Conservation (phyloP, 345 rosid genomes). For the Gossypium longicalyx region DNA sequence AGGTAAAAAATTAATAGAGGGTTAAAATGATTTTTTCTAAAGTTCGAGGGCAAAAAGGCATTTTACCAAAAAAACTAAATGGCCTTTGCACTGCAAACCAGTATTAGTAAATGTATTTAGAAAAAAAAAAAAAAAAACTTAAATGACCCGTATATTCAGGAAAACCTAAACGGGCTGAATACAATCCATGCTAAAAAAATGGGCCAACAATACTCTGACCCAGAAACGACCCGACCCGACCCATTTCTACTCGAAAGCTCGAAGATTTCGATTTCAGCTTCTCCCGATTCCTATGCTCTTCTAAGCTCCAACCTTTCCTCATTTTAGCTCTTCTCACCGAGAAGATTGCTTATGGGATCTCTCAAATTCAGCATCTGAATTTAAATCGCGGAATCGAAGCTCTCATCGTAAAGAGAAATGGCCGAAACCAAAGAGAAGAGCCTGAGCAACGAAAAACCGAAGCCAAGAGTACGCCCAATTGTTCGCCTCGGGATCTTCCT, state of each 20-base stretch:
- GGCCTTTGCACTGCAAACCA: too few relatives aligned
- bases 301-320: neutral
- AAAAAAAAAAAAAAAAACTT: too few relatives aligned
- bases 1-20: too few relatives aligned
- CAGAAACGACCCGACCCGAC: neutral
- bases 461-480: conserved; percentile 55
- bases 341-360: neutral
- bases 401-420: neutral
- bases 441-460: conserved; percentile 16
- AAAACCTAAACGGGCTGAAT: neutral
- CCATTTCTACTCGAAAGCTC: neutral
- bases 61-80: too few relatives aligned
- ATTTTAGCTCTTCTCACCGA: neutral
- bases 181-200: neutral
- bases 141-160: neutral
- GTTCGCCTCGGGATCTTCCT: conserved; percentile 77
- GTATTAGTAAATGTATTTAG: too few relatives aligned
- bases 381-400: neutral
- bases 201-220: neutral
- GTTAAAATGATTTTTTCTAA: too few relatives aligned
- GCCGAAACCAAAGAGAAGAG: conserved; percentile 6
- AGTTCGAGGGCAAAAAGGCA: too few relatives aligned
- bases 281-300: neutral
- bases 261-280: neutral
- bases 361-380: neutral